Percentiles rank a stretch among this genome's conserved stretches.
These are phyloP conservation scores for Cyanodermella asteris DNA, from an alignment of 2,329 filamentous ascomycete genomes.

Conservation along the genomic window DNA sequence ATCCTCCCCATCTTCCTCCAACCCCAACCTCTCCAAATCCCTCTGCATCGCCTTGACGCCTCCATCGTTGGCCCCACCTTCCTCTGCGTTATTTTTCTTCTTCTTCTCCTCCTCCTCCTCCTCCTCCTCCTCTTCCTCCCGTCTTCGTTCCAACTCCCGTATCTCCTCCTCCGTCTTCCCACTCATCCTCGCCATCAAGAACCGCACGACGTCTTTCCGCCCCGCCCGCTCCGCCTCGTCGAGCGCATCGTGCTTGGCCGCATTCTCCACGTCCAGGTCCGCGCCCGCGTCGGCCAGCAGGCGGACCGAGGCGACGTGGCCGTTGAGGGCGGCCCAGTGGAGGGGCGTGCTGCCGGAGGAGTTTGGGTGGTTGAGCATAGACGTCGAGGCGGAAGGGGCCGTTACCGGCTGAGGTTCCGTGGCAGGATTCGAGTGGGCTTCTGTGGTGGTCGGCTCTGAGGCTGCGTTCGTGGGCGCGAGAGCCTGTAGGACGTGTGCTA, in stretches of 20 bases:
- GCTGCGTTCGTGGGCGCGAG: conserved; percentile 7
- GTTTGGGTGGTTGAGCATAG: conserved; percentile 36
- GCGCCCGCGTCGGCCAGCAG: conserved; percentile 55
- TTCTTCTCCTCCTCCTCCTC: too few relatives aligned
- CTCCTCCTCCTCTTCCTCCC: too few relatives aligned
- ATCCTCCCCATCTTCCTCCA: too few relatives aligned
- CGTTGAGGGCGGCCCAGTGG: conserved; percentile 85
- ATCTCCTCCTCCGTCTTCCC: too few relatives aligned
- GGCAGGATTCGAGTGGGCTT: conserved; percentile 7
- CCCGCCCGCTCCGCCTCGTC: not conserved
- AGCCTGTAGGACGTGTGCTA: conserved; percentile 25
- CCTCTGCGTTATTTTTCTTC: too few relatives aligned
- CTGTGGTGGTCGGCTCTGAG: conserved; percentile 2
- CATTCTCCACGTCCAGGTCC: conserved; percentile 56
- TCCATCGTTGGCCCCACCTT: too few relatives aligned
- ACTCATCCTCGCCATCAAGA: not conserved
- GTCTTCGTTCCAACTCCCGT: too few relatives aligned
- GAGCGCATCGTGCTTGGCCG: conserved; percentile 60
- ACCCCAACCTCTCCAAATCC: too few relatives aligned
- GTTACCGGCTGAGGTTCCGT: too few relatives aligned
- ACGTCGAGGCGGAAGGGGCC: conserved; percentile 9
- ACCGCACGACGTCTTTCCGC: not conserved
- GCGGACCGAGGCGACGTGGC: conserved; percentile 63
- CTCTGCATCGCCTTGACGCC: too few relatives aligned
- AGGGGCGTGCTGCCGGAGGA: conserved; percentile 71